phyloP scores from a whole-genome alignment of 164 flowering plant genomes.

The Sextonia rubra region DNA sequence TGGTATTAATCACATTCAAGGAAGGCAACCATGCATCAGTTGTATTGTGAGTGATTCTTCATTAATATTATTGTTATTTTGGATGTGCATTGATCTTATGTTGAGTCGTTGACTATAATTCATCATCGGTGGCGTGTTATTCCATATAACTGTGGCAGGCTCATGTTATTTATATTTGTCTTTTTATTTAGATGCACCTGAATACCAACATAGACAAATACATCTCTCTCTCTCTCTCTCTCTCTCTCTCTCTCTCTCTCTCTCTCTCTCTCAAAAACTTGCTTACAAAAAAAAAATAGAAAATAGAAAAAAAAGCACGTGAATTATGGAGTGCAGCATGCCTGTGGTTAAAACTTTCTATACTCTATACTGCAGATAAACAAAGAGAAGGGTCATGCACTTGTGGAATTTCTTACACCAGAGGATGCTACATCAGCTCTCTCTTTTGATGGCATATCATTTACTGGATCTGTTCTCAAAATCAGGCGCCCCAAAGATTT shows the following conservation, averaged over 20 bases:
- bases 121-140: too few relatives aligned
- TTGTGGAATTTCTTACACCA: slow-evolving; percentile 90
- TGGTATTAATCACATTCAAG: slow-evolving; percentile 54
- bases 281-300: too few relatives aligned
- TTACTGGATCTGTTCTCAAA: slow-evolving; percentile 63
- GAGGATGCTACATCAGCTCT: slow-evolving; percentile 92
- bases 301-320: not conserved
- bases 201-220: too few relatives aligned
- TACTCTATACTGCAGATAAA: slow-evolving; percentile 48
- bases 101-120: too few relatives aligned
- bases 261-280: too few relatives aligned
- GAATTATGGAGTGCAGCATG: not conserved
- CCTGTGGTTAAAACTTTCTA: not conserved
- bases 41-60: slow-evolving; percentile 58
- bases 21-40: slow-evolving; percentile 80
- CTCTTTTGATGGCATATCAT: slow-evolving; percentile 61
- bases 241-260: too few relatives aligned
- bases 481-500: slow-evolving; percentile 89
- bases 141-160: too few relatives aligned
- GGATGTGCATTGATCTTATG: not conserved
- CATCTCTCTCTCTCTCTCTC: too few relatives aligned
- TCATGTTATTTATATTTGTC: too few relatives aligned
- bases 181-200: too few relatives aligned
- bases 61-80: not conserved
- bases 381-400: slow-evolving; percentile 81